A percentile compares a stretch with the other conserved stretches of the same genome.
These are phyloP conservation scores for Puccinia polysora DNA, from an alignment of 1,284 basidiomycete species.

Conservation along the genomic window DNA sequence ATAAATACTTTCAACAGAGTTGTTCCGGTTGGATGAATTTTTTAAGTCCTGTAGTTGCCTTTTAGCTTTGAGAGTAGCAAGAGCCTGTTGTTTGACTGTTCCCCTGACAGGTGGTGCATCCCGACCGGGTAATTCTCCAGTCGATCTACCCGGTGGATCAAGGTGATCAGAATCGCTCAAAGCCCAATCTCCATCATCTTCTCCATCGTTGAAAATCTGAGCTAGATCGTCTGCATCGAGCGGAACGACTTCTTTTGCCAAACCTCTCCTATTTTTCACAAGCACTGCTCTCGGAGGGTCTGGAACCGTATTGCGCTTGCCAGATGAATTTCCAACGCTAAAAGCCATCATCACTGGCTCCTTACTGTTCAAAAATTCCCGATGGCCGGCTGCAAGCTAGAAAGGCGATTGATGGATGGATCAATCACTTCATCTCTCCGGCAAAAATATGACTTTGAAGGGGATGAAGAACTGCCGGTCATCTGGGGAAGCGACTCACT, in stretches of 20 bases:
- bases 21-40: not conserved
- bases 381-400: not conserved
- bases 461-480: conserved; percentile 1
- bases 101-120: conserved; percentile 19
- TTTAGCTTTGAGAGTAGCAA: conserved; percentile 23
- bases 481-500: conserved; percentile 46
- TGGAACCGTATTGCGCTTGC: not conserved
- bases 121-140: not conserved
- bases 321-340: not conserved
- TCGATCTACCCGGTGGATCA: not conserved
- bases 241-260: not conserved
- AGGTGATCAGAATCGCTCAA: not conserved
- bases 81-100: conserved; percentile 4
- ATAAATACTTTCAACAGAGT: not conserved
- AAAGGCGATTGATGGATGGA: not conserved
- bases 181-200: conserved; percentile 1
- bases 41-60: not conserved
- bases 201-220: not conserved
- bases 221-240: not conserved
- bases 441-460: not conserved
- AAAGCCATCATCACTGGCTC: conserved; percentile 17
- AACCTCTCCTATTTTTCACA: not conserved
- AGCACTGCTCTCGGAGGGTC: not conserved
- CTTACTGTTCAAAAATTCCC: conserved; percentile 3
- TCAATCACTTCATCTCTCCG: not conserved